Evolutionary conservation across 352 stramenopile species (phyloP), one percentile per base, ranked within the genome.

Genomic region (Phytophthora pini): DNA sequence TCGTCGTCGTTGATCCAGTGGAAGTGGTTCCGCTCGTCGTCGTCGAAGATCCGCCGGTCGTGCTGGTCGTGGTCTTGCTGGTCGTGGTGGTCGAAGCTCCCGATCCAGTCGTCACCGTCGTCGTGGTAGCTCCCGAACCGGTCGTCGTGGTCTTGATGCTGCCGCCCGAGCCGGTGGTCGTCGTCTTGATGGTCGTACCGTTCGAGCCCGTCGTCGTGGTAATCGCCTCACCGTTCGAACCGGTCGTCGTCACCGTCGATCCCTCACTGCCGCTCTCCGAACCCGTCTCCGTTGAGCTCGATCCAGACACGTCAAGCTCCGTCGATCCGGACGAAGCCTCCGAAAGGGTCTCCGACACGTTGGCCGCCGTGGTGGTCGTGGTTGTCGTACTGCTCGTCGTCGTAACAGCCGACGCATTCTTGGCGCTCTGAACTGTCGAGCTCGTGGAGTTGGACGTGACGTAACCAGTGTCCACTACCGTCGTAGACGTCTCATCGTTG

Each of bases 361-460:
- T 67, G 11, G 52, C 29, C 8, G 70, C 45, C 20, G 65, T 70
- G 20, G 61, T 72, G 26, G 65, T 68, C 10, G 56, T 72, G 11
- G 61, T 72, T 10, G 57, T 72, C 60, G 59, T 59, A 20, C 52
- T 73, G 41, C 56, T 72, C 39, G 56, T 72, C 4, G 56, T 75
- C n/a, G 56, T 73, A 6, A 56, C 41, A 27, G 65, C 61, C 32
- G 56, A 61, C 20, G 59, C 13, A 17, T 60, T 71, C 24, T 36
- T 64, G 20, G 61, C 24, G 13, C 41, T 70, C 48, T 72, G 57
- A 41, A 61, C 39, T 15, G 65, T 68, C 26, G 51, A 65, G 57
- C 66, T 75, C 29, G 61, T 70, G 51, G 59, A 59, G 56, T 76
- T 77, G 4, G 68, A 76, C 55, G 47, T 67, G 12, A 79, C 5